Evolutionary conservation across 305 asterid species (phyloP).

Genomic region (Solanum hybrid): DNA sequence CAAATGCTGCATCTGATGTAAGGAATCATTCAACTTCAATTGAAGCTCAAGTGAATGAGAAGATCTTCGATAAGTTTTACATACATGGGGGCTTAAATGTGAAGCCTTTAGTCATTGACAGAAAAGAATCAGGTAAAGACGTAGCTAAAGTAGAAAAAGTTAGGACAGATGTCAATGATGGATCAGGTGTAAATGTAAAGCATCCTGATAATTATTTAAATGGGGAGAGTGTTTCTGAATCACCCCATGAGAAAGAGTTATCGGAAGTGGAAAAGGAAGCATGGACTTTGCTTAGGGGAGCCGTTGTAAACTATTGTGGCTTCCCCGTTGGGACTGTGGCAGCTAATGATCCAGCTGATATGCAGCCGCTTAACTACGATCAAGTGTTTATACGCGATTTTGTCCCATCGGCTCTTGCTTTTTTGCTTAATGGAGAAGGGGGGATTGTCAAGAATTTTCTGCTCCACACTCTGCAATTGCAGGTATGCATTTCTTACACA

Average conservation of each 20-base stretch:
- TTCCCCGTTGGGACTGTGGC: conserved; percentile 69
- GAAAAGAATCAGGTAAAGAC: background rate
- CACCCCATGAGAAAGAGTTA: conserved; percentile 21
- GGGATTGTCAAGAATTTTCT: conserved; percentile 68
- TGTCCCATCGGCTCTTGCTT: conserved; percentile 76
- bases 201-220: conserved; percentile 9
- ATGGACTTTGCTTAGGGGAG: conserved; percentile 56
- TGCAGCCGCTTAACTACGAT: conserved; percentile 57
- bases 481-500: conserved; percentile 29
- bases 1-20: conserved; percentile 22
- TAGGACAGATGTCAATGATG: conserved; percentile 12
- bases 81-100: conserved; percentile 24
- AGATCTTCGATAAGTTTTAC: conserved; percentile 18
- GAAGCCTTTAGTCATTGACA: conserved; percentile 31
- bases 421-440: conserved; percentile 69
- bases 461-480: conserved; percentile 70
- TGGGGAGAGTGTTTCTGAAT: conserved; percentile 22
- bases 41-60: conserved; percentile 18
- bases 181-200: conserved; percentile 19
- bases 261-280: conserved; percentile 63
- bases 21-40: conserved; percentile 29
- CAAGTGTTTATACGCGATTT: conserved; percentile 78
- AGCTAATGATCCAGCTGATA: conserved; percentile 58
- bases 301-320: conserved; percentile 60
- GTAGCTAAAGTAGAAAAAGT: background rate